Base-by-base conservation (phyloP, 2,329 filamentous ascomycete species). In the Gremmenia infestans region DNA sequence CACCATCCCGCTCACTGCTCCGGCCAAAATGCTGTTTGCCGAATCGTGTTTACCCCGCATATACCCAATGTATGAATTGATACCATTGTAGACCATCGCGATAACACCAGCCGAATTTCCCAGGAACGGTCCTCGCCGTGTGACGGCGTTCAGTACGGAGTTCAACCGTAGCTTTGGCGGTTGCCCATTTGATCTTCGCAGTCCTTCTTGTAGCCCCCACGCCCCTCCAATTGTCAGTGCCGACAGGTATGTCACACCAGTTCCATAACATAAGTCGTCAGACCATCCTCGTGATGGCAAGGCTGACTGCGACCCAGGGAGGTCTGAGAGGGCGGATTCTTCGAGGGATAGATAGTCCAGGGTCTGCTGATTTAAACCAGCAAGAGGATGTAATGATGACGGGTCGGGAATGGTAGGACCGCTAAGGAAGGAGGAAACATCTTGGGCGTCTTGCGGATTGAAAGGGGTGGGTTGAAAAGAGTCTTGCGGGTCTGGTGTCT, bases 261-360 rank as follows among this genome's bases (percentile, higher is more conserved):
- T 95, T 69, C 95, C 94, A 73, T 99, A 99, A 76, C 94, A 97
- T 58, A 99, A 83, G 73, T 99, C 94, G 71, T 99, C 94, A 59
- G 92, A 96, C 85, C 96, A 99, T 71, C 94, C 94, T 72, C 94
- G 87, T 55, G 92, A 97, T 45, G 95, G 94, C 53, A 99, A 82
- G 53, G 92, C 88, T 45, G 93, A 95, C 71, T 89, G 88, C 57
- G 86, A 82, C 68, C 91, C 92, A 49, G 92, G 91, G 19, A 96
- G 81, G 68, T 95, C 86, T 60, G 91, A 91, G 56, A 97, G 84
- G 28, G 87, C 83, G 50, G 91, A 89, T 72, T 99, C 95, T 75
- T 99, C 94, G 69, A 99, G 86, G 25, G 88, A 87, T 63, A 99
- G 82, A 74, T 99, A 99, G 73, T 99, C 94, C 68, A 99, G 86